Evolutionary conservation across 306 rosid species (phyloP), one percentile per base, ranked within the genome.

Genomic region (Ammopiptanthus mongolicus): DNA sequence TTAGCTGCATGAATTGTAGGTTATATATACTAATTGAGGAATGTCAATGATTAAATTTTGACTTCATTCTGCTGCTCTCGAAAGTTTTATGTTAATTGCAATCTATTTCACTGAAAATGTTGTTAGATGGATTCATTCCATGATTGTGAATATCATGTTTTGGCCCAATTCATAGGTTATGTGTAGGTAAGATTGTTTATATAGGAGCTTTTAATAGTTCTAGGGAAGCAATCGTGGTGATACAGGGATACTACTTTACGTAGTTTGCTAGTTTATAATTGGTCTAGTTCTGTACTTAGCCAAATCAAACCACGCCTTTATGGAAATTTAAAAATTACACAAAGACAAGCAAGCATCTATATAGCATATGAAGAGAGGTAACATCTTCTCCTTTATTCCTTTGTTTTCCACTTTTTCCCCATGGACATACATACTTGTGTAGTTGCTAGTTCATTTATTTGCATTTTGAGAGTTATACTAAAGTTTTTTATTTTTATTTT

Each of bases 211-310:
- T 69, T 73, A 36, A 12, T 58, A 8, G 22, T 58, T 48, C 15
- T 25, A 12, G 21, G 69, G 23, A 53, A 17, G 34, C 41, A 76
- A 51, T 22, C 28, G 18, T 52, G 53, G 22, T 63, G 17, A 13
- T 44, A 12, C 17, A 44, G 15, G 50, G 58, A 13, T 61, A 48
- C 23, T 10, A 34, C 33, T 25, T 44, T 14, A 22, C 50, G 5
- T 59, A 31, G 48, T 78, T 51, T 66, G 60, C 42, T 31, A 10
- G 42, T 72, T 71, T 60, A 33, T 70, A 61, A 60, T 33, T 37
- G 60, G 14, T 51, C 29, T 34, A 33, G 52, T 53, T 42, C 78
- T 74, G 33, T 41, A 50, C 8, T 66, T 17, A 51, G 70, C 62
- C 46, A 51, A 65, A 60, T 14, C 23, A 73, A 59, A 50, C 72